Conservation (phyloP, 2,329 filamentous ascomycete species). For the Alternaria postmessia region DNA sequence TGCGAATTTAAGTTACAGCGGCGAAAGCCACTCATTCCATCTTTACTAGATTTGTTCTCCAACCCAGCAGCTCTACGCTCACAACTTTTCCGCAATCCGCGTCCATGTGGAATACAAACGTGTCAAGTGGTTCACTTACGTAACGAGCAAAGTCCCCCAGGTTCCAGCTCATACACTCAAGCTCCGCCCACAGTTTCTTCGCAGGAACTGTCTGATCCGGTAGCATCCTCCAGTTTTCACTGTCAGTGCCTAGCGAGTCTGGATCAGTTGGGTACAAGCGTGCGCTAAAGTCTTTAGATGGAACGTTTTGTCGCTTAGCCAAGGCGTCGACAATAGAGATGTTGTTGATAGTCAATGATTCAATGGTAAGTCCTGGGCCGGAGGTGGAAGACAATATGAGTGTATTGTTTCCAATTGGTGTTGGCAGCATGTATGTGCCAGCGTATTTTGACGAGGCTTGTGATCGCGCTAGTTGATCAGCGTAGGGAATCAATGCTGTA, state of each 20-base stretch:
- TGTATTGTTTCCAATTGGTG: conserved; percentile 22
- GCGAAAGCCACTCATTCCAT: not conserved
- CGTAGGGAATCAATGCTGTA: conserved; percentile 28
- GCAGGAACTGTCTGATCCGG: conserved; percentile 18
- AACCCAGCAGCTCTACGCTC: conserved; percentile 27
- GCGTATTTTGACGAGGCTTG: conserved; percentile 31
- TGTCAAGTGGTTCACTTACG: conserved; percentile 30
- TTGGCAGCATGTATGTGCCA: conserved; percentile 26
- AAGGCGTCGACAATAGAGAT: conserved; percentile 24
- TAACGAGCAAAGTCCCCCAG: conserved; percentile 29
- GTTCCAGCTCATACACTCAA: conserved; percentile 34
- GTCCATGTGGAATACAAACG: conserved; percentile 23
- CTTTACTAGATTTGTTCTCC: conserved; percentile 21
- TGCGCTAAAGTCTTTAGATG: conserved; percentile 21
- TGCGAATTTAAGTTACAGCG: not conserved
- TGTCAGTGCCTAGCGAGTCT: conserved; percentile 21
- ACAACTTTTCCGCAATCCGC: conserved; percentile 1
- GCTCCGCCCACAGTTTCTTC: conserved; percentile 25
- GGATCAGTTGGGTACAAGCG: conserved; percentile 33
- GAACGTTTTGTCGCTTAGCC: conserved; percentile 15
- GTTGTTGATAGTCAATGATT: conserved; percentile 25
- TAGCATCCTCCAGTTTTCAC: conserved; percentile 30
- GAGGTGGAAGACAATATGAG: conserved; percentile 2
- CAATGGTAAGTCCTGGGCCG: conserved; percentile 33
- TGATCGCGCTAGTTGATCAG: conserved; percentile 27